Evolutionary conservation across 192 early-diverging fungal species (phyloP).

Genomic region (Coemansia sp.): DNA sequence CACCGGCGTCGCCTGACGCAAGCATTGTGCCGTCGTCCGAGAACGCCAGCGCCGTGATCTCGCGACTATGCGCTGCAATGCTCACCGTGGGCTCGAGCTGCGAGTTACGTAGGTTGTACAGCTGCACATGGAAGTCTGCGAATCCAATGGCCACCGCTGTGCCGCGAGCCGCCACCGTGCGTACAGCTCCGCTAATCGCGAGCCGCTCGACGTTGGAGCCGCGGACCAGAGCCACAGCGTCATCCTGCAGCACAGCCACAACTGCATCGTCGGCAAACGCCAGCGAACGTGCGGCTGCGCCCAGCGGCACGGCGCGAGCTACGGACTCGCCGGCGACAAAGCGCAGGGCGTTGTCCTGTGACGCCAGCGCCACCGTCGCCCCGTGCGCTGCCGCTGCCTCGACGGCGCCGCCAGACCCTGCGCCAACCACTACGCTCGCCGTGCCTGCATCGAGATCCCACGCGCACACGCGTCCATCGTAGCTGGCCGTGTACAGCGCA

Average conservation of each 20-base stretch:
- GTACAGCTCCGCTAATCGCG: slow-evolving; percentile 1
- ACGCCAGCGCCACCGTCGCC: slow-evolving; percentile 23
- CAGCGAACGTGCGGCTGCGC: slow-evolving; percentile 30
- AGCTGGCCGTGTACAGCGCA: slow-evolving; percentile 78
- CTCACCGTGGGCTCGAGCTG: slow-evolving; percentile 13
- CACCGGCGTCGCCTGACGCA: slow-evolving; percentile 77
- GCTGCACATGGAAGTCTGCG: slow-evolving; percentile 64
- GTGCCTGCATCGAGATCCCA: slow-evolving; percentile 63
- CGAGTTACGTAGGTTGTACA: slow-evolving; percentile 58
- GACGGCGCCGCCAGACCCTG: slow-evolving; percentile 16
- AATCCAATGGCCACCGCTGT: slow-evolving; percentile 38
- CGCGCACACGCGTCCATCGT: slow-evolving; percentile 85
- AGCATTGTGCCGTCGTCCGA: slow-evolving; percentile 71
- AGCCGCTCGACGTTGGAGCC: slow-evolving; percentile 6
- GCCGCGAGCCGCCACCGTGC: slow-evolving; percentile 16
- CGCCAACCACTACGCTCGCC: slow-evolving; percentile 9
- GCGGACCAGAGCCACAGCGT: slow-evolving; percentile 19
- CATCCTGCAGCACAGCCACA: slow-evolving; percentile 34
- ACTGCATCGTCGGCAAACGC: slow-evolving; percentile 10
- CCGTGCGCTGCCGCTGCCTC: slow-evolving; percentile 16
- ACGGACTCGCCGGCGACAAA: slow-evolving; percentile 14
- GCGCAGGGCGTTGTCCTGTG: slow-evolving; percentile 40
- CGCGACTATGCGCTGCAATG: slow-evolving; percentile 54
- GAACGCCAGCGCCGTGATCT: slow-evolving; percentile 78
- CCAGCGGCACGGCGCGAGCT: slow-evolving; percentile 7